Percentiles rank a stretch among this genome's conserved stretches.
These are phyloP conservation scores for Solanum chilense DNA, from an alignment of 257 asterid species.

Conservation along the genomic window DNA sequence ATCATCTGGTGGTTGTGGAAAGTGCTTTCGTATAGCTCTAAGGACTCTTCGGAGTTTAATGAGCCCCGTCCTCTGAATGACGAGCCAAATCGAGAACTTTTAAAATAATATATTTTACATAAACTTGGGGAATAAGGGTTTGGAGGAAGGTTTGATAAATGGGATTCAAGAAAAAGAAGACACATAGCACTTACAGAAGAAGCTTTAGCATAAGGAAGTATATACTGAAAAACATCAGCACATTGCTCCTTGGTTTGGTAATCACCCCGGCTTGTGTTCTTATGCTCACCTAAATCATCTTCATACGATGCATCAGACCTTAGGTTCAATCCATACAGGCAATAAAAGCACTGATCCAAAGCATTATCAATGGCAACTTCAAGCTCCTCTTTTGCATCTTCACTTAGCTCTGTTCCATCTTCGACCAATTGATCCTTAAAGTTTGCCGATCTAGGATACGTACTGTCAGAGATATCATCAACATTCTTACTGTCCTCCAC, in stretches of 20 bases:
- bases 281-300: constrained; percentile 81
- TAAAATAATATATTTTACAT: not conserved
- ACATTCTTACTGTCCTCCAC: constrained; percentile 21
- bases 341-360: constrained; percentile 90
- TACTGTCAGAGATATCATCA: constrained; percentile 18
- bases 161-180: not conserved
- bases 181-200: constrained; percentile 62
- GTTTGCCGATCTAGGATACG: constrained; percentile 10
- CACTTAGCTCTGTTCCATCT: constrained; percentile 43
- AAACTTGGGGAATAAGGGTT: not conserved
- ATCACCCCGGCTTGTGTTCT: constrained; percentile 89
- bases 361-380: constrained; percentile 82
- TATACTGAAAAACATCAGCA: constrained; percentile 88
- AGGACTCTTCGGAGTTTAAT: constrained; percentile 80
- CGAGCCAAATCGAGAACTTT: constrained; percentile 5
- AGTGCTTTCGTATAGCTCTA: constrained; percentile 90
- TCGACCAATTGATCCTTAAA: constrained; percentile 30
- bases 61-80: constrained; percentile 70
- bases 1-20: constrained; percentile 82
- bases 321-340: constrained; percentile 85
- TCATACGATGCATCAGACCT: constrained; percentile 87
- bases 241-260: constrained; percentile 98
- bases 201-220: constrained; percentile 92
- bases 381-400: constrained; percentile 83
- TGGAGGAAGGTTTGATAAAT: not conserved